Conservation (phyloP, 306 rosid species). For the Prinsepia uniflora region DNA sequence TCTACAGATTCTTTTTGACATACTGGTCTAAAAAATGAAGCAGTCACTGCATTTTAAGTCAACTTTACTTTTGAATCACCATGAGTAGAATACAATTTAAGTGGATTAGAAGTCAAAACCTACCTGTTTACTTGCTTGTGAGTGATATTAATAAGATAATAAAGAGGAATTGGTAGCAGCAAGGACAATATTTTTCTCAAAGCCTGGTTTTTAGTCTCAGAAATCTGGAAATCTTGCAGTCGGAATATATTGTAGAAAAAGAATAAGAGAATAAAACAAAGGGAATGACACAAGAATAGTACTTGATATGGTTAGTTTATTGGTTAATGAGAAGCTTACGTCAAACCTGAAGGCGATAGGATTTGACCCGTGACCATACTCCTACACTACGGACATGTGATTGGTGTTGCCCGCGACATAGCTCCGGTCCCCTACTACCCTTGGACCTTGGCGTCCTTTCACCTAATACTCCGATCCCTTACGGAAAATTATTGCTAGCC, state of each 20-base stretch:
- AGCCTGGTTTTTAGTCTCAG: no score
- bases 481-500: no score
- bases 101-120: neutral
- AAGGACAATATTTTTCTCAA: no score
- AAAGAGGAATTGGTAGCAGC: neutral
- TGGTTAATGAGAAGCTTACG: neutral
- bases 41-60: no score
- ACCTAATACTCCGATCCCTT: neutral
- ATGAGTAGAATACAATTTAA: neutral
- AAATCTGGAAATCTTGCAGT: no score
- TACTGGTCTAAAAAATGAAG: no score
- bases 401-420: constrained; percentile 1
- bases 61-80: no score
- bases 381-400: neutral
- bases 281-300: neutral
- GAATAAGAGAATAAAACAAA: constrained; percentile 23
- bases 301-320: neutral
- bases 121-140: neutral
- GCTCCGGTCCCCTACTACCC: neutral
- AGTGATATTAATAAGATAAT: neutral
- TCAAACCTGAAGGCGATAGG: neutral
- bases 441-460: neutral
- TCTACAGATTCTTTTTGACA: no score
- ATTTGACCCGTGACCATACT: constrained; percentile 12
- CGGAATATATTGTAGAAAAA: neutral